A percentile compares a stretch with the other conserved stretches of the same genome.
Conservation (phyloP, 345 rosid genomes). For the Eucalyptus erythrocorys region DNA sequence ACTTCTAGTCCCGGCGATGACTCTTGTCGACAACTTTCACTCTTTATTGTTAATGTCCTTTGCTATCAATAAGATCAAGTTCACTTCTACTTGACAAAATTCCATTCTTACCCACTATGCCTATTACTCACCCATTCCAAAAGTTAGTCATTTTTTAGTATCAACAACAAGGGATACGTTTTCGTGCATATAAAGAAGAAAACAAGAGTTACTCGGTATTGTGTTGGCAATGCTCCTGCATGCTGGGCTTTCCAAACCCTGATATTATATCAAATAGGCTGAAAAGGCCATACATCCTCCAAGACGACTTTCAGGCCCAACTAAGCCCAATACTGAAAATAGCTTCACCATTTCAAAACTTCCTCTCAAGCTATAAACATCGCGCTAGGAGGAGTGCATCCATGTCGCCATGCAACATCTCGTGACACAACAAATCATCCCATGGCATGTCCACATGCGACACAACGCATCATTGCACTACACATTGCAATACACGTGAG, state of each 20-base stretch:
- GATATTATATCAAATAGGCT: neutral
- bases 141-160: neutral
- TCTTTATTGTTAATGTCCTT: neutral
- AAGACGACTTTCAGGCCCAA: neutral
- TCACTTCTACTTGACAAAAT: neutral
- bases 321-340: neutral
- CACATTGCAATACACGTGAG: neutral
- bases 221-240: neutral
- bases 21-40: neutral
- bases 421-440: neutral
- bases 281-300: neutral
- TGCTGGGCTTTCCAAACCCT: neutral
- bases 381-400: neutral
- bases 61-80: neutral
- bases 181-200: neutral
- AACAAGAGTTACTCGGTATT: neutral
- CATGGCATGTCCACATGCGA: neutral
- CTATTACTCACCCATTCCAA: neutral
- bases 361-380: neutral
- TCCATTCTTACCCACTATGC: neutral
- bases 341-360: neutral
- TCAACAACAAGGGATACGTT: neutral
- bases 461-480: fast-evolving
- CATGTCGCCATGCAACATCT: neutral
- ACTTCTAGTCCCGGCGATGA: neutral